Evolutionary conservation across 148 eudicot genomes (phyloP).

Genomic region (Rhododendron ovatum): DNA sequence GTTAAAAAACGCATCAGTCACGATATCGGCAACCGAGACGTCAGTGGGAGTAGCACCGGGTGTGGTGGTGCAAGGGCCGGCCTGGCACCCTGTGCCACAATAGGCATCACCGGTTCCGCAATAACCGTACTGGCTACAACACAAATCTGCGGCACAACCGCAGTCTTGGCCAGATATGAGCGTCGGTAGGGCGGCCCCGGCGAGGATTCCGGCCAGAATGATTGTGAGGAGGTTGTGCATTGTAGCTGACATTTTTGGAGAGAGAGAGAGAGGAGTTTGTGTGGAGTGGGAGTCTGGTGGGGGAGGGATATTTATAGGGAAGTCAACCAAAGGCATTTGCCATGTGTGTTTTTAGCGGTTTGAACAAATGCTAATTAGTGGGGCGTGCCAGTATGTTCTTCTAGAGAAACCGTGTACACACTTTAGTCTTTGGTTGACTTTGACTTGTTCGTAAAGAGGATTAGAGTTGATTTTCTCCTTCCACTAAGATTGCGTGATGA

Average conservation of each 20-base stretch:
- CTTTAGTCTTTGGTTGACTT: neutral
- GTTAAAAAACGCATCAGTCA: constrained; percentile 45
- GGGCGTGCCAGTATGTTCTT: neutral
- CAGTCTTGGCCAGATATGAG: constrained; percentile 35
- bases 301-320: neutral
- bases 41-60: constrained; percentile 1
- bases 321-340: neutral
- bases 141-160: constrained; percentile 24
- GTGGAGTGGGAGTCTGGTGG: neutral
- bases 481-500: neutral
- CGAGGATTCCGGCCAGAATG: constrained; percentile 12
- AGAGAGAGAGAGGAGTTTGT: neutral
- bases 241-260: neutral
- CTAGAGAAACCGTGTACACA: neutral
- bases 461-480: neutral
- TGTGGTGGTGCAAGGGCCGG: constrained; percentile 32
- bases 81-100: constrained; percentile 49
- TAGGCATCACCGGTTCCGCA: constrained; percentile 44
- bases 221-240: neutral
- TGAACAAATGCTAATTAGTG: neutral
- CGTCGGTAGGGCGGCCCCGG: constrained; percentile 13
- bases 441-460: neutral
- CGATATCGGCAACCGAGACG: constrained; percentile 27
- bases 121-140: constrained; percentile 54
- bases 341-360: neutral